Evolutionary conservation across 495 filamentous ascomycete species (phyloP), one percentile per base, ranked within the genome.

Genomic region (Saxispiralis lemnorum): DNA sequence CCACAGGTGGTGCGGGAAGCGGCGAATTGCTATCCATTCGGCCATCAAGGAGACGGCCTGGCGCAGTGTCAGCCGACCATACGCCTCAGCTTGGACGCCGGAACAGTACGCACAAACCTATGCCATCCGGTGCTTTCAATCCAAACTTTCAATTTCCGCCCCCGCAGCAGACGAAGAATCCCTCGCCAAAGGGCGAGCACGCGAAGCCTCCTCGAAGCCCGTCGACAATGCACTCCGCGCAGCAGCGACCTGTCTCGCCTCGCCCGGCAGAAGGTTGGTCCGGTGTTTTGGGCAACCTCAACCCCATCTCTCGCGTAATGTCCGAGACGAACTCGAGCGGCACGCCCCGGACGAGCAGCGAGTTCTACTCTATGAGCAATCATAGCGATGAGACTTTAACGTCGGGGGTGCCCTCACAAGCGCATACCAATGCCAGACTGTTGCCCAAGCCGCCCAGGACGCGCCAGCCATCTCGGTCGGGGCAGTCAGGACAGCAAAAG

Each of bases 331-430:
- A 81, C 45, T 57, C 69, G 31, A 70, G 66, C 58, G 72, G 67
- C 11, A 78, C 82, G 36, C 80, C 83, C 18, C 66, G 92, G 55
- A 94, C 84, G 52, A 96, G 92, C 58, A 81, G 79, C 41, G 89
- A 97, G 52, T 92, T 95, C 49, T 95, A 92, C 57, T 86, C 86
- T 3, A 63, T 83, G 48, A 93, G 89, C 57, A 93, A 95, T 56
- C 79, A 92, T 48, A 96, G 92, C 9, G 81, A 75, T 15, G 89
- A 96, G 59, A 96, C 89, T 16, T 58, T 97, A 31, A 81, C 80
- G 14, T 97, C 89, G 0, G 89, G 96, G 61, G 92, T 94, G 57
- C 52, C 49, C 6, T 28, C 30, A 6, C 71, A 79, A 36, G 70
- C 72, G 16, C 80, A 79, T 44, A 73, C 75, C 7, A 63, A 68